A percentile compares a stretch with the other conserved stretches of the same genome.
phyloP scores from a whole-genome alignment of 2,329 filamentous ascomycete species.

The Colletotrichum magnum region DNA sequence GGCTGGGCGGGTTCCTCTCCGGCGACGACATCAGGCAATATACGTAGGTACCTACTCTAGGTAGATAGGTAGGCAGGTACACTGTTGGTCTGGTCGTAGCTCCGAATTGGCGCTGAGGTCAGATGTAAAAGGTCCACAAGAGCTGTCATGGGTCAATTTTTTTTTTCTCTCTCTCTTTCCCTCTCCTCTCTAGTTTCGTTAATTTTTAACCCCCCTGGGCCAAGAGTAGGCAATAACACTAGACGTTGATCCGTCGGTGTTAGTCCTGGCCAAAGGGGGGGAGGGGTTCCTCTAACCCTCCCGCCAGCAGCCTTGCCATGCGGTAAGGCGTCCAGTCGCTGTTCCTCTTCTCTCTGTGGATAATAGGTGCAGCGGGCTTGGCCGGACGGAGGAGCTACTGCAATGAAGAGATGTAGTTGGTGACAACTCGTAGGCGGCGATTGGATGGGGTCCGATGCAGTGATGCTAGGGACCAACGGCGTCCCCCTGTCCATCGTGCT shows the following conservation, averaged over 20 bases:
- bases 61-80: no score
- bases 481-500: constrained; percentile 12
- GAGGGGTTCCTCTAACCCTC: constrained; percentile 9
- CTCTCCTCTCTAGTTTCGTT: no score
- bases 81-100: constrained; percentile 8
- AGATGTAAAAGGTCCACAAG: constrained; percentile 30
- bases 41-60: no score
- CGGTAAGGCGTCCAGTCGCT: constrained; percentile 14
- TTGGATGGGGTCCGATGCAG: constrained; percentile 31
- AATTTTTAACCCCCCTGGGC: no score
- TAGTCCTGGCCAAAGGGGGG: constrained; percentile 8
- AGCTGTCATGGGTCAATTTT: constrained; percentile 25
- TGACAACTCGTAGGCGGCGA: constrained; percentile 27
- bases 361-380: constrained; percentile 5
- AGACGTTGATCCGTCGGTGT: constrained; percentile 23
- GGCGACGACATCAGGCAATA: no score
- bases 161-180: no score
- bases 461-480: constrained; percentile 3
- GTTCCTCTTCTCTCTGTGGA: not conserved
- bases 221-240: constrained; percentile 6
- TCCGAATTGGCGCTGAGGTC: constrained; percentile 33
- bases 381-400: constrained; percentile 19
- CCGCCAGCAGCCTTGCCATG: constrained; percentile 25
- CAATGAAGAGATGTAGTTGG: constrained; percentile 26
- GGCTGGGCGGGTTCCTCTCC: no score